phyloP scores from a whole-genome alignment of 208 protist species.

The Lotmaria passim region DNA sequence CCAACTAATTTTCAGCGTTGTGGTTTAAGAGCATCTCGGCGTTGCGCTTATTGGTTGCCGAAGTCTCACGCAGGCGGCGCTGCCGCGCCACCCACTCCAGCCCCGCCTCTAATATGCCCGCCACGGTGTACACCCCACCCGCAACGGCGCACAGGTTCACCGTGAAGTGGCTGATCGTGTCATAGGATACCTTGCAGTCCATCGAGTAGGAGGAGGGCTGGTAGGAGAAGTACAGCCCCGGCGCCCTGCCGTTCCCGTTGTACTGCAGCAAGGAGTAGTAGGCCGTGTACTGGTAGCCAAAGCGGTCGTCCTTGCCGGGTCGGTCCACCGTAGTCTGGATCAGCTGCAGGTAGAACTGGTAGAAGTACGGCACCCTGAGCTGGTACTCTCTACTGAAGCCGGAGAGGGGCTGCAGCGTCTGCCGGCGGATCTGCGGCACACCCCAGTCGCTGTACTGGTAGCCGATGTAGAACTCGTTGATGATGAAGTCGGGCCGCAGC shows the following conservation, averaged over 20 bases:
- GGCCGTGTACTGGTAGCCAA: slow-evolving; percentile 25
- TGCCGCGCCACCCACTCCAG: slow-evolving; percentile 27
- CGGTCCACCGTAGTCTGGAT: slow-evolving; percentile 37
- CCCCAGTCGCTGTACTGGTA: slow-evolving; percentile 29
- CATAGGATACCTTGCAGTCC: slow-evolving; percentile 32
- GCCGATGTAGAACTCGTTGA: slow-evolving; percentile 28
- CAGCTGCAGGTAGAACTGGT: slow-evolving; percentile 39
- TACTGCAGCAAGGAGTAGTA: slow-evolving; percentile 35
- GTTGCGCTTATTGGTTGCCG: slow-evolving; percentile 14
- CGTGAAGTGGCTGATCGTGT: slow-evolving; percentile 49
- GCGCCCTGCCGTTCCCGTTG: slow-evolving; percentile 7
- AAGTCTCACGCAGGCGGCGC: slow-evolving; percentile 14
- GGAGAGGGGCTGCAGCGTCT: slow-evolving; percentile 23
- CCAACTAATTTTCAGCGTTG: neutral
- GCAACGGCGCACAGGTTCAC: slow-evolving; percentile 63
- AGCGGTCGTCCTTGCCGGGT: slow-evolving; percentile 17
- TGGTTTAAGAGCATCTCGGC: slow-evolving; percentile 7
- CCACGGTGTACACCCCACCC: slow-evolving; percentile 64
- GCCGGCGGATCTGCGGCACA: slow-evolving; percentile 27
- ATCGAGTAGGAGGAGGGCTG: slow-evolving; percentile 32
- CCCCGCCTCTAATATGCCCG: slow-evolving; percentile 41
- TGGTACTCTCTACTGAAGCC: neutral
- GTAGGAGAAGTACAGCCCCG: slow-evolving; percentile 39
- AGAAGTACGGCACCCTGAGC: slow-evolving; percentile 16
- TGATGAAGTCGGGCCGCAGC: slow-evolving; percentile 20